Evolutionary conservation across 2,329 filamentous ascomycete species (phyloP), one percentile per base, ranked within the genome.

Genomic region (Beauveria asiatica): DNA sequence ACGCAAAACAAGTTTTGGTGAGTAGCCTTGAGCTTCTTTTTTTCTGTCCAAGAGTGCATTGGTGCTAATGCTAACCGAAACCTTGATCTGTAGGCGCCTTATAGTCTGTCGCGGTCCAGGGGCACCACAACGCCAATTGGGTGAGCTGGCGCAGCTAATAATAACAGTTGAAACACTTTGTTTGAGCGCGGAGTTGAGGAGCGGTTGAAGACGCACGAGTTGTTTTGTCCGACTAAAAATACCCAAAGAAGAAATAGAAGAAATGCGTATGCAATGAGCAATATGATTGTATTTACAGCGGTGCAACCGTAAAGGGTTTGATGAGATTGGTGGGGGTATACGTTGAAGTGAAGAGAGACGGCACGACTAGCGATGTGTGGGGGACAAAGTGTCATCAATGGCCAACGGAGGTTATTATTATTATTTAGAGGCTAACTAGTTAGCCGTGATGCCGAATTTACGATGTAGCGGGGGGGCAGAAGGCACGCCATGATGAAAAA

Each of bases 1-100:
- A 96, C 72, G 94, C 94, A 41, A 97, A 97, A 79, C 90, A 92
- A 75, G 94, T 96, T 65, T 74, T 97, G 75, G 91, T 95, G 78
- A 77, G 88, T 81, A 10, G 52, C 25, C 3, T 17, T 3, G 25
- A 45, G 11, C 16, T 50, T 19, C 2, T 42, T 21, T n/a, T 8
- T 17, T 4, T 16, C 11, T 33, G 16, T 19, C 41, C 0, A 19
- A 42, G 16, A 5, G 17, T 19, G 17, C n/a, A 4, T 17, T 7
- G 41, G 19, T 42, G 41, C 7, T 19, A 10, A 37, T 49, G 62
- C 65, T 67, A 58, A 66, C 41, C 37, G 56, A 42, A 58, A n/a
- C n/a, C 11, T 13, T 13, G 10, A 1, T 57, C 10, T 51, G 4
- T 63, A 88, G 86, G 86, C 86, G 50, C 86, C 87, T 1, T 89